These are phyloP conservation scores for Rhodofomes roseus DNA, from an alignment of 1,284 basidiomycete species.

Conservation along the genomic window DNA sequence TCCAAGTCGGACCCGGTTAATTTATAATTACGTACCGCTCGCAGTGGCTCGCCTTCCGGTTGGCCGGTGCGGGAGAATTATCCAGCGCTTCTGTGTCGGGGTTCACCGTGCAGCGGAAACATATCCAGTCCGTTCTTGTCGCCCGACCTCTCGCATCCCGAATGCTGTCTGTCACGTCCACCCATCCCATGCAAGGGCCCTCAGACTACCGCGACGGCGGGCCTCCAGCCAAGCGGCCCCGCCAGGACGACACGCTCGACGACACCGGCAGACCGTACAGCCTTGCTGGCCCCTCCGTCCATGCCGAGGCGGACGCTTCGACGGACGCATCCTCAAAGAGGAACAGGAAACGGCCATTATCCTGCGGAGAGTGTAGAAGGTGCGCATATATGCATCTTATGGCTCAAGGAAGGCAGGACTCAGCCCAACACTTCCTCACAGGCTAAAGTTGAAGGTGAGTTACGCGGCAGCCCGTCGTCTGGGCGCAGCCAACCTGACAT, in stretches of 20 bases:
- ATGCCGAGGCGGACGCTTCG: constrained; percentile 23
- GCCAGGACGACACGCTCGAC: constrained; percentile 13
- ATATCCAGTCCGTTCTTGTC: constrained; percentile 3
- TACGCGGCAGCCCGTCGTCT: neutral
- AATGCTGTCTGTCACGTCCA: constrained; percentile 9
- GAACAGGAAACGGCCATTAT: constrained; percentile 40
- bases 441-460: constrained; percentile 52
- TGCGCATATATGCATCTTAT: constrained; percentile 21
- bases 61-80: constrained; percentile 6
- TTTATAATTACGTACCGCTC: constrained; percentile 2
- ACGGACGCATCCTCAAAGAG: constrained; percentile 30
- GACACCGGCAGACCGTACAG: constrained; percentile 7
- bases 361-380: constrained; percentile 58
- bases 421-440: constrained; percentile 19
- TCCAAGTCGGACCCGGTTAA: constrained; percentile 10
- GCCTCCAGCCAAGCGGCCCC: constrained; percentile 22
- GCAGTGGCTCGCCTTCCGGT: constrained; percentile 1
- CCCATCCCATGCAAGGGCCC: constrained; percentile 3
- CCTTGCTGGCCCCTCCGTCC: constrained; percentile 14
- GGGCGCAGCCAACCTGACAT: constrained; percentile 8
- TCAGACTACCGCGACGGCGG: constrained; percentile 21
- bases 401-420: constrained; percentile 4
- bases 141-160: neutral
- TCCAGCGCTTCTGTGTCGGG: constrained; percentile 8
- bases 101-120: constrained; percentile 8